Percentiles rank a stretch among this genome's conserved stretches.
Conservation (phyloP, 1,139 yeast species). For the Magnusiomyces suaveolens region DNA sequence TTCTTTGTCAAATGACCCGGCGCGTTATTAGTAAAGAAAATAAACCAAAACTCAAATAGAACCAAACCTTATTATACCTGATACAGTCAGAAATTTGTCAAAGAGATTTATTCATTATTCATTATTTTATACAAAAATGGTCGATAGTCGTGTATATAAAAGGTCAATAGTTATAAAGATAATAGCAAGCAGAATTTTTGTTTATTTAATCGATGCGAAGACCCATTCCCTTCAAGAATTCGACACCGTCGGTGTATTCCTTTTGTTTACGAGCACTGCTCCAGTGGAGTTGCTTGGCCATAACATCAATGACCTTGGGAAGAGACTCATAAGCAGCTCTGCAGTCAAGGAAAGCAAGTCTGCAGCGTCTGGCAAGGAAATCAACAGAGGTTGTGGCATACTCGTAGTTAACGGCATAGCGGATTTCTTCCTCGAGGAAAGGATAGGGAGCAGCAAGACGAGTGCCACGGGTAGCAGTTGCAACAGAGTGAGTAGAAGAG, state of each 20-base stretch:
- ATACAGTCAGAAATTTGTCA: no score
- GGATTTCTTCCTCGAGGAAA: constrained; percentile 83
- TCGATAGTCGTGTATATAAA: no score
- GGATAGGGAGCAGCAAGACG: constrained; percentile 58
- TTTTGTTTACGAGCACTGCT: constrained; percentile 46
- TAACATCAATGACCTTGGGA: constrained; percentile 75
- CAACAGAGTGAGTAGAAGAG: constrained; percentile 31
- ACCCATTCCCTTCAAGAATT: constrained; percentile 37
- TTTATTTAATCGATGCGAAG: constrained; percentile 17
- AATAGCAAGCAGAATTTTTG: no score
- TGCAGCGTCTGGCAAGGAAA: constrained; percentile 85
- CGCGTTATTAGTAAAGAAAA: no score
- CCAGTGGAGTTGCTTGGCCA: constrained; percentile 79
- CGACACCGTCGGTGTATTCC: constrained; percentile 36
- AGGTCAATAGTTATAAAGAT: no score
- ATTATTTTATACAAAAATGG: no score
- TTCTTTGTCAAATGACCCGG: no score
- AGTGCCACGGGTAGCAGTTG: constrained; percentile 28
- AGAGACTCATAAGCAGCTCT: constrained; percentile 73
- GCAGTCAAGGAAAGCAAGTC: constrained; percentile 87
- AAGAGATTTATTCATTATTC: no score
- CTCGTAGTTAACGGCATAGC: constrained; percentile 73
- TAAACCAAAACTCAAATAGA: no score
- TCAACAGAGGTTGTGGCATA: constrained; percentile 83
- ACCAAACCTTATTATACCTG: no score